phyloP scores from a whole-genome alignment of 164 flowering plant species.

The Malania oleifera region DNA sequence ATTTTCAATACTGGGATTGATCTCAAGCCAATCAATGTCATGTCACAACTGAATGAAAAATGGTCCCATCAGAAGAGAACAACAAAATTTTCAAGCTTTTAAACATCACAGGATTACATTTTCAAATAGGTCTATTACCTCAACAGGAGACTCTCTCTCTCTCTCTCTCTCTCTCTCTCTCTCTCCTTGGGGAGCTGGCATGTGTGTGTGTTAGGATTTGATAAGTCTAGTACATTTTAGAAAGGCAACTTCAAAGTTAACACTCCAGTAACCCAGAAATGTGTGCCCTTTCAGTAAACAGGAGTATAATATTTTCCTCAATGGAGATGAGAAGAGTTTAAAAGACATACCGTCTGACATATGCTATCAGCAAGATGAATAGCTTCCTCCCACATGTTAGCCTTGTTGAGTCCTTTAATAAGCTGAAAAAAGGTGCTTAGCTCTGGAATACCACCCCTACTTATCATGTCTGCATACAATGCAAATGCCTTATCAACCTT shows the following conservation, averaged over 20 bases:
- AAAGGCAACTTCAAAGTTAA: too few species aligned
- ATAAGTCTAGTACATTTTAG: too few species aligned
- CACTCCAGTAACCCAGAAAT: neutral
- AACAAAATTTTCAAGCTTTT: too few species aligned
- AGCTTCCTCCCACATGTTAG: constrained; percentile 68
- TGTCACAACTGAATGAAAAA: too few species aligned
- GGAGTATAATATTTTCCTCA: constrained; percentile 8
- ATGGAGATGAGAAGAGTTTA: constrained; percentile 4
- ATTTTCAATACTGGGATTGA: too few species aligned
- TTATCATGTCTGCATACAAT: constrained; percentile 59
- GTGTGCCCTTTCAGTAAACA: constrained; percentile 7
- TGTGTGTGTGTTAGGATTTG: too few species aligned
- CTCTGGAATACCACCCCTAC: constrained; percentile 52
- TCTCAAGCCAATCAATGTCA: too few species aligned
- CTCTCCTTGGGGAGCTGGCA: too few species aligned
- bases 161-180: too few species aligned
- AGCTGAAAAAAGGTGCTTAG: constrained; percentile 42
- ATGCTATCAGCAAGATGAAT: constrained; percentile 59
- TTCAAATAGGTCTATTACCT: neutral
- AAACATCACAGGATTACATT: neutral
- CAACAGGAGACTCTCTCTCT: neutral
- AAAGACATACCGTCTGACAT: constrained; percentile 51
- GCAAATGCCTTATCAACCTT: constrained; percentile 70
- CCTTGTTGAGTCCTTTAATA: constrained; percentile 54
- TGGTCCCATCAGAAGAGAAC: too few species aligned